phyloP scores from a whole-genome alignment of 768 basidiomycete species.

The Psilocybe cubensis region DNA sequence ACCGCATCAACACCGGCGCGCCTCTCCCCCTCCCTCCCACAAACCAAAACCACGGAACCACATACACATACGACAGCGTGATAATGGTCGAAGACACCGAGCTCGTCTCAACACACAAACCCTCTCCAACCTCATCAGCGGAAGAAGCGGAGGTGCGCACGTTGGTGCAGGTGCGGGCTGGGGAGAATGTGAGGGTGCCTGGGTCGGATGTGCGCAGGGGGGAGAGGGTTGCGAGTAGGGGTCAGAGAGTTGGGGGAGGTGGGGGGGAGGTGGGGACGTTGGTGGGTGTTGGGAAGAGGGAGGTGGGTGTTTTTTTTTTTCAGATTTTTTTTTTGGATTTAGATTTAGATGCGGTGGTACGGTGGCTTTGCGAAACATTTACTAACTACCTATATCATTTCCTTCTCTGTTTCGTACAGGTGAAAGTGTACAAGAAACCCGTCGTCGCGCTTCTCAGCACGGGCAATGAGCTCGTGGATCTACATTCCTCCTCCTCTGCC shows the following conservation, averaged over 20 bases:
- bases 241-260: constrained; percentile 59
- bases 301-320: constrained; percentile 45
- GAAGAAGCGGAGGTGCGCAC: constrained; percentile 79
- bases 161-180: constrained; percentile 58
- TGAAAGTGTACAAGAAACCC: constrained; percentile 71
- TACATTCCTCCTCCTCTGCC: constrained; percentile 5
- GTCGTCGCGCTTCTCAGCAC: constrained; percentile 83
- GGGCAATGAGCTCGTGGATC: constrained; percentile 65
- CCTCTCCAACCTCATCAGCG: constrained; percentile 34
- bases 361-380: not conserved
- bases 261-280: constrained; percentile 89
- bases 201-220: constrained; percentile 77
- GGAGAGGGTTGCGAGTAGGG: constrained; percentile 65
- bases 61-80: too few species aligned
- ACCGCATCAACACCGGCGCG: constrained; percentile 86
- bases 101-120: constrained; percentile 56
- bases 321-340: not conserved
- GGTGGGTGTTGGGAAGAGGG: constrained; percentile 73
- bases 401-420: constrained; percentile 41
- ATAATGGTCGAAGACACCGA: constrained; percentile 95
- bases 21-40: constrained; percentile 74
- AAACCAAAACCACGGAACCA: too few species aligned
- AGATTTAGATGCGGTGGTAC: not conserved
- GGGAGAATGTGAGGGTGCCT: constrained; percentile 74
- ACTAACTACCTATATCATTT: not conserved